Base-by-base conservation (phyloP, 148 eudicot genomes). In the Camellia sinensis region DNA sequence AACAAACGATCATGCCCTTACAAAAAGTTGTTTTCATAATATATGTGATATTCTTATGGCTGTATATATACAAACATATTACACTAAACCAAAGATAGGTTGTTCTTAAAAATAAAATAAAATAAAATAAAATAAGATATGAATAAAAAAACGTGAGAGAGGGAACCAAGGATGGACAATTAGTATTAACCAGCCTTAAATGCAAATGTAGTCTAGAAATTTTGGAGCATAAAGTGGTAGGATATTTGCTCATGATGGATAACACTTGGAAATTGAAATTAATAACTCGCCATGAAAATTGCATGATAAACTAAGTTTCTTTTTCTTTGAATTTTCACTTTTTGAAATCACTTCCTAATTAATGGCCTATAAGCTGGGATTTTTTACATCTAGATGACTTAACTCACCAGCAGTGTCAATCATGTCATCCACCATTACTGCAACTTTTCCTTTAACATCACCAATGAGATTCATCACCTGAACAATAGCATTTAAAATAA, bases 391-490 rank as follows among this genome's bases (percentile, higher is more conserved):
- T 56, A 18, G 44, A 52, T 17, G 46, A 77, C 57, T 29, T 13
- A 67, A 70, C 89, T 87, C 75, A 94, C 98, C 98, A 79, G 97
- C 98, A 43, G 98, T 94, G 84, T 94, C 98, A 84, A 94, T 94
- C 98, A 94, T 94, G 80, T 94, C 98, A 86, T 94, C 98, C 75
- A 94, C 91, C 98, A 94, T 91, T 46, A 94, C 97, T 54, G 98
- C 98, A 40, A 94, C 98, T 85, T 94, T 94, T 76, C 98, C 98
- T 85, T 85, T 93, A 46, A 94, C 98, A 86, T 94, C 98, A 74
- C 98, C 98, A 81, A 94, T 94, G 85, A 94, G 84, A 88, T 94
- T 94, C 98, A 94, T 94, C 70, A 93, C 98, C 97, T 94, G 85
- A 75, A 83, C 79, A 37, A 2, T 53, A 54, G 78, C 37, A 18